Base-by-base conservation (phyloP, 169 alveolate species). In the Fabrea salina region DNA sequence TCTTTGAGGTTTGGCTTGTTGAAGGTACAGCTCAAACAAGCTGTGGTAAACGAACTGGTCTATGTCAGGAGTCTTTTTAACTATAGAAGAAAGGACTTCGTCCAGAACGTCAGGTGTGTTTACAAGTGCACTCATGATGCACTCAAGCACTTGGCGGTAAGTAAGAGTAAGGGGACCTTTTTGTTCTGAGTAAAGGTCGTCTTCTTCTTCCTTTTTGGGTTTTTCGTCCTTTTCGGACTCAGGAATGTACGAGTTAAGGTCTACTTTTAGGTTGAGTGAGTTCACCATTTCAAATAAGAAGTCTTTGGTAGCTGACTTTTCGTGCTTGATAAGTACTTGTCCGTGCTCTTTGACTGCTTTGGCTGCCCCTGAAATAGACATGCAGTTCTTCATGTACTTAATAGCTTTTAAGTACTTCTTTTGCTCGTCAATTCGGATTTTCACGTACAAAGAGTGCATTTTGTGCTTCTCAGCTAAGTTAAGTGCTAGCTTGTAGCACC, bases 341-440 rank as follows among this genome's bases (percentile, higher is more conserved):
- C 88, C 88, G 39, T 76, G 68, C 61, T 82, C 88, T 64, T 77
- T 77, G 13, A 77, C 33, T 59, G 16, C 39, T 41, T 25, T 35
- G n/a, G 83, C 76, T 41, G 33, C 40, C n/a, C 16, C 5, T 44
- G 33, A 53, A 44, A 25, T 47, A 49, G 37, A 16, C 56, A 27
- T 22, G n/a, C 61, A 53, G 70, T 43, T 82, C 77, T 39, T 51
- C 39, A 53, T 64, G 58, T 82, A 82, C 30, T 75, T 39, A 19
- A 82, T 39, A 30, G 84, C 88, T 22, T 78, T 59, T 47, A 32
- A 27, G 43, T 57, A 76, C 43, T 82, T 40, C 33, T 78, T 53
- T 25, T 66, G 41, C 25, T 77, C 70, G 30, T 82, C 88, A 27
- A 67, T 67, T 37, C 66, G 68, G 0, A 82, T 82, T 54, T 79